These are phyloP conservation scores for Botryotinia globosa DNA, from an alignment of 2,329 filamentous ascomycete species.

Conservation along the genomic window DNA sequence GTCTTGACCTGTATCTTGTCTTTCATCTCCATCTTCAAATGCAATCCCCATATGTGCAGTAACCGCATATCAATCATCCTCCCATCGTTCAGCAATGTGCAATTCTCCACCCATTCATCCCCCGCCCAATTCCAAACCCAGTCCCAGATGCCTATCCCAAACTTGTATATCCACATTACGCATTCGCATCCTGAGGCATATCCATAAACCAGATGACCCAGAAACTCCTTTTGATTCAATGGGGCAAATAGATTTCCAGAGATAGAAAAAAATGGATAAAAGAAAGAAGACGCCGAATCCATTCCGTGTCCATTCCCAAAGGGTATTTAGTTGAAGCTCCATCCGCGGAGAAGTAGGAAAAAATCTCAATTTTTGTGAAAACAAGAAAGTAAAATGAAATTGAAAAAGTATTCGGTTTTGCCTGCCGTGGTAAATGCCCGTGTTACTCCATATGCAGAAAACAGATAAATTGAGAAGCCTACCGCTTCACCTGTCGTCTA, in stretches of 20 bases:
- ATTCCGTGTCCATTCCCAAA: conserved; percentile 7
- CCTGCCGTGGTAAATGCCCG: conserved; percentile 16
- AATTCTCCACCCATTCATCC: neutral
- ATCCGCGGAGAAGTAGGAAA: neutral
- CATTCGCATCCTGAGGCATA: conserved; percentile 2
- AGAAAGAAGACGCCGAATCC: conserved; percentile 8
- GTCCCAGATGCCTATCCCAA: neutral
- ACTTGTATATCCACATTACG: neutral
- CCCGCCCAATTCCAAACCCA: neutral
- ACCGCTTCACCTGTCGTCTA: neutral
- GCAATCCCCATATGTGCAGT: conserved; percentile 6
- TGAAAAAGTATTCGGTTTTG: conserved; percentile 9
- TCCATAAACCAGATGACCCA: conserved; percentile 4
- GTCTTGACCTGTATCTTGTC: neutral
- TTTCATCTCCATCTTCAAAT: neutral
- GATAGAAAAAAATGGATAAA: neutral
- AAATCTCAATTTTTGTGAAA: conserved; percentile 10
- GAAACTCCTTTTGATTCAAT: conserved; percentile 10
- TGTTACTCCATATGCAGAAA: conserved; percentile 10
- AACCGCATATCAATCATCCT: neutral
- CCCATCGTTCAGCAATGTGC: neutral
- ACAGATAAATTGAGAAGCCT: neutral
- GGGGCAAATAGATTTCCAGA: neutral
- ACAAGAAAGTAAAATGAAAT: neutral
- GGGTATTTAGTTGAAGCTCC: conserved; percentile 16